These are phyloP conservation scores for Cladosporium sp. DNA, from an alignment of 2,329 filamentous ascomycete genomes.

Conservation along the genomic window DNA sequence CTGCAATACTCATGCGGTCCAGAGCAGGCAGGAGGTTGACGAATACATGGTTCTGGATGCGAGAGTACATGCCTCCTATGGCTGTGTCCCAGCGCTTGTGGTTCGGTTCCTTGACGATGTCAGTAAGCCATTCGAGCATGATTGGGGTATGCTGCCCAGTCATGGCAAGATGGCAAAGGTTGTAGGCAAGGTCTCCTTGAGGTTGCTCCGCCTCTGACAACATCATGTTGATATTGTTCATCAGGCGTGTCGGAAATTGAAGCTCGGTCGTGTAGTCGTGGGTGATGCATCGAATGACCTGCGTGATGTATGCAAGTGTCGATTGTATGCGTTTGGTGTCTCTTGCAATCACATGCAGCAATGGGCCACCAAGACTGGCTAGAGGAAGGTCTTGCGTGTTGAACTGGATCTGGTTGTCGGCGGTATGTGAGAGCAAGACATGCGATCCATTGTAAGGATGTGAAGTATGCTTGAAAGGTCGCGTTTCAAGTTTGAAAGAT, in stretches of 20 bases:
- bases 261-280: conserved; percentile 81
- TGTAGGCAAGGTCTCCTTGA: conserved; percentile 68
- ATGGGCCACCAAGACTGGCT: conserved; percentile 47
- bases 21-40: conserved; percentile 87
- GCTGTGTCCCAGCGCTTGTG: conserved; percentile 95
- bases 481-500: conserved; percentile 21
- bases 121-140: conserved; percentile 75
- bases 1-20: conserved; percentile 76
- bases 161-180: conserved; percentile 78
- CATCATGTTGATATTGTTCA: conserved; percentile 53
- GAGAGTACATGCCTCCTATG: conserved; percentile 73
- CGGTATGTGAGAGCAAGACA: conserved; percentile 55
- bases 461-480: conserved; percentile 59
- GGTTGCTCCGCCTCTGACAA: conserved; percentile 20
- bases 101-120: conserved; percentile 33
- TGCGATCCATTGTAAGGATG: conserved; percentile 76
- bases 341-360: conserved; percentile 79
- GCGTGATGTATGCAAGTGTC: conserved; percentile 77
- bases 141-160: conserved; percentile 76
- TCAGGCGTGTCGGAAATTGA: conserved; percentile 75
- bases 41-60: conserved; percentile 74
- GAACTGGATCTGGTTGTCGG: conserved; percentile 18
- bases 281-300: conserved; percentile 75
- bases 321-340: conserved; percentile 85
- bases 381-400: conserved; percentile 30